These are phyloP conservation scores for Calocybe cyanea DNA, from an alignment of 768 basidiomycete genomes.

Conservation along the genomic window DNA sequence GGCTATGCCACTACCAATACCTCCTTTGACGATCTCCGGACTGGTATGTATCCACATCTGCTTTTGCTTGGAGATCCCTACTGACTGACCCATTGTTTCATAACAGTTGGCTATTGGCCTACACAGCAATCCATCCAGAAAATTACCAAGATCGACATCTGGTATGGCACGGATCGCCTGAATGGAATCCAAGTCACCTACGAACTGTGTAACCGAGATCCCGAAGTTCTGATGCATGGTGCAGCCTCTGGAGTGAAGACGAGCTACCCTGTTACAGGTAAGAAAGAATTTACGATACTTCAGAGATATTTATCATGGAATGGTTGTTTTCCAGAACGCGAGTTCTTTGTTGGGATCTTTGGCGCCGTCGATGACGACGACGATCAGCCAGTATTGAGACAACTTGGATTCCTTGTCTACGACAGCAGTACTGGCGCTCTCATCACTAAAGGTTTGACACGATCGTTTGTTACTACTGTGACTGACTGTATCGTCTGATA, in stretches of 20 bases:
- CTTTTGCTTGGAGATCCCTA: no score
- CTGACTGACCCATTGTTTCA: not conserved
- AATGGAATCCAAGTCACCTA: constrained; percentile 1
- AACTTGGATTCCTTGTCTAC: constrained; percentile 7
- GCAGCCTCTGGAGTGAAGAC: not conserved
- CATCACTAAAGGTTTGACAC: not conserved
- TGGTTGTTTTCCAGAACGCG: not conserved
- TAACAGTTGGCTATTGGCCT: constrained; percentile 1
- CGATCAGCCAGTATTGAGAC: constrained; percentile 1
- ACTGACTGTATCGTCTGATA: not conserved
- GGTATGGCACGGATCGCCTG: not conserved
- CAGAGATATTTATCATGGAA: no score
- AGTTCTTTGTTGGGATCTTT: constrained; percentile 8
- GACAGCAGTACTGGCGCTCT: not conserved
- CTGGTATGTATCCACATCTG: not conserved
- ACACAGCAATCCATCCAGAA: not conserved
- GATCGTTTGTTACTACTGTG: no score
- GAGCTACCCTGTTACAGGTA: not conserved
- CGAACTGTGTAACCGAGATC: not conserved
- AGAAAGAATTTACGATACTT: not conserved
- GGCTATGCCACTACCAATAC: not conserved
- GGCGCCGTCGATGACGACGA: not conserved
- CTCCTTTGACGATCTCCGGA: not conserved
- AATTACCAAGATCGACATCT: not conserved
- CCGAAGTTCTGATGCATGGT: not conserved